Evolutionary conservation across 306 rosid genomes (phyloP).

Genomic region (Geum urbanum): DNA sequence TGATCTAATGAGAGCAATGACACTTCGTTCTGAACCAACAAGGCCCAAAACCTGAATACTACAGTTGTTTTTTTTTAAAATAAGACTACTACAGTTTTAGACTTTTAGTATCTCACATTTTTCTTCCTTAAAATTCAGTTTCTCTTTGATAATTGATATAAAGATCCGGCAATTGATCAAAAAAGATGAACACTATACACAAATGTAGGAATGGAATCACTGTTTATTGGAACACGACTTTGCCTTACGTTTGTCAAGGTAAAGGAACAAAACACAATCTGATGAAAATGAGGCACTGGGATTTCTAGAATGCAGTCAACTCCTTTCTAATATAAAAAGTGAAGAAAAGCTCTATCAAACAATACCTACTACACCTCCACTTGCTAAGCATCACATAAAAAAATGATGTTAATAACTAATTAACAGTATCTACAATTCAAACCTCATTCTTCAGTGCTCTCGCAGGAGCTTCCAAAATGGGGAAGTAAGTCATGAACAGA

Average conservation of each 20-base stretch:
- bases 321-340: neutral
- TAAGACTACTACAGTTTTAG: too few species aligned
- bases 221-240: too few species aligned
- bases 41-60: neutral
- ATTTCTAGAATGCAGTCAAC: neutral
- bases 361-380: conserved; percentile 27
- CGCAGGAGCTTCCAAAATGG: conserved; percentile 67
- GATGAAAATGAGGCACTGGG: neutral
- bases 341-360: conserved; percentile 25
- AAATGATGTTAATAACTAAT: conserved; percentile 22
- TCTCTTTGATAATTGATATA: neutral
- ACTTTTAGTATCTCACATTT: too few species aligned
- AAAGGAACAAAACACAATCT: neutral
- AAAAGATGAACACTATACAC: neutral
- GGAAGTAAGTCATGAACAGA: conserved; percentile 54
- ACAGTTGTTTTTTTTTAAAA: neutral
- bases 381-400: conserved; percentile 30
- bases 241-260: too few species aligned
- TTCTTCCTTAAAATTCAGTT: too few species aligned
- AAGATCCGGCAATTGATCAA: neutral
- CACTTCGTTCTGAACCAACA: neutral
- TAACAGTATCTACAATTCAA: conserved; percentile 33
- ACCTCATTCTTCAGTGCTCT: conserved; percentile 50
- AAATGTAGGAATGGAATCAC: too few species aligned
- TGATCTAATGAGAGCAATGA: neutral